These are phyloP conservation scores for Xerocomellus dryophilus DNA, from an alignment of 768 basidiomycete species.

Conservation along the genomic window DNA sequence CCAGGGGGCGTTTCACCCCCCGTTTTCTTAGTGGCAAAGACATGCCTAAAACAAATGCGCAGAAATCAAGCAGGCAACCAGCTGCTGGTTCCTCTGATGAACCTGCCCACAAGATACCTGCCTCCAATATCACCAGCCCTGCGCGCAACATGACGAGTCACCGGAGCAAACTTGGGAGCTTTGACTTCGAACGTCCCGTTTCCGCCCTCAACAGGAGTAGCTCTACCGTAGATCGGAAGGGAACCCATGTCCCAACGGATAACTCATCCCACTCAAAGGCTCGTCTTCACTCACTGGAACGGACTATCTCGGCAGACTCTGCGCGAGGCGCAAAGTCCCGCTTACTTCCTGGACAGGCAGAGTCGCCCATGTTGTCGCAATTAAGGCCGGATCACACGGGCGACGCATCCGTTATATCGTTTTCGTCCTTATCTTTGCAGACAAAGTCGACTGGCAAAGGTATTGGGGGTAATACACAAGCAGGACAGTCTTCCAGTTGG, in stretches of 20 bases:
- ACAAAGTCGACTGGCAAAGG: slow-evolving; percentile 39
- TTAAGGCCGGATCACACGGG: slow-evolving; percentile 39
- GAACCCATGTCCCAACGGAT: slow-evolving; percentile 1
- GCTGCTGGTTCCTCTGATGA: slow-evolving; percentile 7
- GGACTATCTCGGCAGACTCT: slow-evolving; percentile 29
- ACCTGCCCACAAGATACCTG: slow-evolving; percentile 7
- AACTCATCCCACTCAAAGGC: slow-evolving; percentile 10
- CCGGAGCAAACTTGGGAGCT: slow-evolving; percentile 64
- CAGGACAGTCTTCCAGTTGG: slow-evolving; percentile 52
- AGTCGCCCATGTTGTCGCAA: slow-evolving; percentile 21
- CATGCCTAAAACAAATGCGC: slow-evolving; percentile 21
- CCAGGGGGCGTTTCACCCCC: slow-evolving; percentile 31
- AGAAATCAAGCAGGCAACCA: slow-evolving; percentile 26
- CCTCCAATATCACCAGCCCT: slow-evolving; percentile 1
- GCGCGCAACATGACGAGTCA: slow-evolving; percentile 35
- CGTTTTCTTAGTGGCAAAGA: slow-evolving; percentile 31
- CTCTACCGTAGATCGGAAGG: slow-evolving; percentile 26
- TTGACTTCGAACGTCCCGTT: slow-evolving; percentile 73
- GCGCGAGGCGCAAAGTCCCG: slow-evolving; percentile 13
- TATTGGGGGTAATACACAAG: slow-evolving; percentile 20
- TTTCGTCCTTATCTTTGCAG: slow-evolving; percentile 35
- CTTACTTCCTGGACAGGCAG: slow-evolving; percentile 12
- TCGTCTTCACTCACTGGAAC: slow-evolving; percentile 21
- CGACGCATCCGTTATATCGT: slow-evolving; percentile 31
- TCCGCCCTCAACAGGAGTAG: slow-evolving; percentile 31